phyloP scores from a whole-genome alignment of 345 rosid genomes.

The Carallia brachiata region DNA sequence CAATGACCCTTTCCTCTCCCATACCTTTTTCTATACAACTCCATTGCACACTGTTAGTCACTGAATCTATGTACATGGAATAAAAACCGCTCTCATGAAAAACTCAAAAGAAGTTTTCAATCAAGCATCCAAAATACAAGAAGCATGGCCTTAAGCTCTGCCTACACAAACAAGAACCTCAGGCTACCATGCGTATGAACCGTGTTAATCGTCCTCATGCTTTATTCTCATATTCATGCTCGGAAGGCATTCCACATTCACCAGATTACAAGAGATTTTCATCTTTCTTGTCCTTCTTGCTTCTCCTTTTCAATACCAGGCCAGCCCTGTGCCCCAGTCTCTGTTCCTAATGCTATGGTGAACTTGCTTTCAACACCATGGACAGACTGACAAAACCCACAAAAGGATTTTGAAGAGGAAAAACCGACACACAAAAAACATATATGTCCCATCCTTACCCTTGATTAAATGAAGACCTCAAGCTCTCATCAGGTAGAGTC shows the following conservation, averaged over 20 bases:
- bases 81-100: slow-evolving; percentile 15
- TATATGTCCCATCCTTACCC: slow-evolving; percentile 31
- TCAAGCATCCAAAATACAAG: slow-evolving; percentile 17
- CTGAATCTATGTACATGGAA: slow-evolving; percentile 39
- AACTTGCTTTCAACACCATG: slow-evolving; percentile 9
- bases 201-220: not conserved
- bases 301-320: slow-evolving; percentile 19
- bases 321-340: slow-evolving; percentile 30
- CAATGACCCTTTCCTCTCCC: slow-evolving; percentile 11
- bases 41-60: slow-evolving; percentile 28
- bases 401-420: slow-evolving; percentile 16
- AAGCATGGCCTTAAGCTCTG: slow-evolving; percentile 6
- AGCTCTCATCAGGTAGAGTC: slow-evolving; percentile 84
- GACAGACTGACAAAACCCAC: slow-evolving; percentile 19
- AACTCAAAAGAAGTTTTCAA: slow-evolving; percentile 15
- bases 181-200: not conserved
- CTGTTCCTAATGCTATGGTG: slow-evolving; percentile 1
- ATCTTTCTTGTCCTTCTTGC: slow-evolving; percentile 4
- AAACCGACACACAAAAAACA: not conserved
- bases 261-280: not conserved
- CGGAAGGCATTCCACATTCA: slow-evolving; percentile 6
- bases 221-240: slow-evolving; percentile 1
- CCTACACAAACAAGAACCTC: slow-evolving; percentile 15
- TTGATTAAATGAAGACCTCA: slow-evolving; percentile 56
- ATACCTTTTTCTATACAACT: slow-evolving; percentile 38